A percentile compares a stretch with the other conserved stretches of the same genome.
phyloP scores from a whole-genome alignment of 1,284 basidiomycete genomes.

The Fereydounia khargensis region DNA sequence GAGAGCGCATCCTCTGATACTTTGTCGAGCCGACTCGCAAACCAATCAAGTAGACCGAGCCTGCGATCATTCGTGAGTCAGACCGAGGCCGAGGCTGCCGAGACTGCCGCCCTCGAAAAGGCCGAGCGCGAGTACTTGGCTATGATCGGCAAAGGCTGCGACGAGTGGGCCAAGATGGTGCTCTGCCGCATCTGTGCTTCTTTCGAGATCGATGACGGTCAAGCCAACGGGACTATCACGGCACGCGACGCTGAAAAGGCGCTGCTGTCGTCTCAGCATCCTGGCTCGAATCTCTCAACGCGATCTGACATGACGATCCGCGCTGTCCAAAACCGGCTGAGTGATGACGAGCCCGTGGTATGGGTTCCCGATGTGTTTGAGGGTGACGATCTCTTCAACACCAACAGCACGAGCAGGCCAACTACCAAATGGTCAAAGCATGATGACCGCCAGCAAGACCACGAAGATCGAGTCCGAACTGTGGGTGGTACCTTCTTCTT shows the following conservation, averaged over 20 bases:
- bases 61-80: slow-evolving; percentile 19
- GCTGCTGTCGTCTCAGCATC: neutral
- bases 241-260: slow-evolving; percentile 8
- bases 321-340: slow-evolving; percentile 1
- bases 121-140: slow-evolving; percentile 28
- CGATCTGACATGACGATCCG: slow-evolving; percentile 31
- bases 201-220: slow-evolving; percentile 4
- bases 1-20: slow-evolving; percentile 9
- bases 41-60: slow-evolving; percentile 17
- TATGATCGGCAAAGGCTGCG: slow-evolving; percentile 26
- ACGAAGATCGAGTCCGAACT: slow-evolving; percentile 17
- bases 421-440: no score
- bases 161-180: slow-evolving; percentile 41
- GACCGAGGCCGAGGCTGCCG: slow-evolving; percentile 29
- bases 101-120: slow-evolving; percentile 36
- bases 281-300: slow-evolving; percentile 20
- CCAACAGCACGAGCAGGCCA: no score
- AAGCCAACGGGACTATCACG: slow-evolving; percentile 15
- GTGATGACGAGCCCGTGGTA: slow-evolving; percentile 2
- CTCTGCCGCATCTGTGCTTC: slow-evolving; percentile 26
- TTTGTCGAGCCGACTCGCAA: slow-evolving; percentile 1
- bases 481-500: slow-evolving; percentile 45
- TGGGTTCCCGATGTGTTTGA: slow-evolving; percentile 34
- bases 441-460: slow-evolving; percentile 6
- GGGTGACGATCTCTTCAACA: slow-evolving; percentile 30